phyloP scores from a whole-genome alignment of 148 eudicot species.

The Chenopodium album region DNA sequence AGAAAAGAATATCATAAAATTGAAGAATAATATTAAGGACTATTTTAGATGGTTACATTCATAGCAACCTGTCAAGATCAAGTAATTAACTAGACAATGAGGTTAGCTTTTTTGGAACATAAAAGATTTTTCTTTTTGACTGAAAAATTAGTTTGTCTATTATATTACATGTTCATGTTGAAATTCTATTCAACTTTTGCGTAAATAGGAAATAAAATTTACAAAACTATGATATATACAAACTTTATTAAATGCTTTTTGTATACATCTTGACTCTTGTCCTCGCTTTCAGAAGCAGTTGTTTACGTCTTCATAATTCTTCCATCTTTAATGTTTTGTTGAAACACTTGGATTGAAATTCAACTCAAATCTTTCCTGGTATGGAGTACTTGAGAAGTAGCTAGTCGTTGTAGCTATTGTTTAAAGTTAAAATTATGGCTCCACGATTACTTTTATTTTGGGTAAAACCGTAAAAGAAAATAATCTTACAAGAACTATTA shows the following conservation, averaged over 20 bases:
- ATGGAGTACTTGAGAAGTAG: background rate
- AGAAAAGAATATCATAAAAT: background rate
- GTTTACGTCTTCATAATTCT: background rate
- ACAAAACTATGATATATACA: background rate
- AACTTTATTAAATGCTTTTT: background rate
- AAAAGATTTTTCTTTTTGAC: slow-evolving; percentile 15
- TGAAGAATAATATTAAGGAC: background rate
- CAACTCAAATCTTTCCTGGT: background rate
- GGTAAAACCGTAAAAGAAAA: too few relatives aligned
- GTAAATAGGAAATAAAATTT: background rate
- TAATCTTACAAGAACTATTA: too few relatives aligned
- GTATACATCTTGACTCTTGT: slow-evolving; percentile 21
- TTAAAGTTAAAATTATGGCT: too few relatives aligned
- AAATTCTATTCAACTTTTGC: slow-evolving; percentile 10
- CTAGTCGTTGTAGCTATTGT: background rate
- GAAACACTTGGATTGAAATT: background rate
- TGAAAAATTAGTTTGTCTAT: slow-evolving; percentile 2
- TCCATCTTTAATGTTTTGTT: background rate
- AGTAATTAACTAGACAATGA: background rate
- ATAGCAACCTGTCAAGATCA: background rate
- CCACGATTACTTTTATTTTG: too few relatives aligned
- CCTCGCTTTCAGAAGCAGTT: slow-evolving; percentile 13
- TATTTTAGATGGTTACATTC: background rate
- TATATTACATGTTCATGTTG: background rate
- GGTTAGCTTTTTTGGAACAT: background rate